A percentile compares a stretch with the other conserved stretches of the same genome.
phyloP scores from a whole-genome alignment of 179 eudicot species.

The Monotropa hypopitys region DNA sequence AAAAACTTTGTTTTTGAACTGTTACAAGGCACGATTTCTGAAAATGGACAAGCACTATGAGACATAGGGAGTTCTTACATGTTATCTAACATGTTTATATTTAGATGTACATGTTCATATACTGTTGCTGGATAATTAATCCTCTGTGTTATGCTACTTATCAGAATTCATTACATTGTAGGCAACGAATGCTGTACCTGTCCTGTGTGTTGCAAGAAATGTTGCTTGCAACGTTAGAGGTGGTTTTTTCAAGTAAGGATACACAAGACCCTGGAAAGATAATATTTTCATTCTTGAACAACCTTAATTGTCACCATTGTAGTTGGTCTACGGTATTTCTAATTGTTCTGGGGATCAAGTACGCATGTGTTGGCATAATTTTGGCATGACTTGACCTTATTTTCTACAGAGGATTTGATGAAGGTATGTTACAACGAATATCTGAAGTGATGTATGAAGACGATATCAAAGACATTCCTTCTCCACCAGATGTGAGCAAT shows the following conservation, averaged over 20 bases:
- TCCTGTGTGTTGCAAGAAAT: constrained; percentile 89
- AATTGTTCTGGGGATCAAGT: background rate
- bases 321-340: background rate
- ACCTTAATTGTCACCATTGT: constrained; percentile 4
- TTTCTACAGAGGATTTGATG: constrained; percentile 79
- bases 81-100: background rate
- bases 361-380: background rate
- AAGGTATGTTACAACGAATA: constrained; percentile 57
- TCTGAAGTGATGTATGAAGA: constrained; percentile 72
- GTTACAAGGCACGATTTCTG: background rate
- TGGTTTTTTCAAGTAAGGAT: constrained; percentile 92
- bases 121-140: background rate
- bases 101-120: background rate
- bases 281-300: background rate
- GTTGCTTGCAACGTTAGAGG: constrained; percentile 98
- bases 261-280: background rate
- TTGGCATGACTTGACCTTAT: background rate
- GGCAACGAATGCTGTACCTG: constrained; percentile 82
- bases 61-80: background rate
- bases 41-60: background rate
- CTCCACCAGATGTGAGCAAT: constrained; percentile 94
- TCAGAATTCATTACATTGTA: constrained; percentile 19
- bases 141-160: constrained; percentile 1
- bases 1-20: background rate
- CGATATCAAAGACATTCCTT: constrained; percentile 49